These are phyloP conservation scores for Xylaria hypoxylon DNA, from an alignment of 2,329 filamentous ascomycete species.

Conservation along the genomic window DNA sequence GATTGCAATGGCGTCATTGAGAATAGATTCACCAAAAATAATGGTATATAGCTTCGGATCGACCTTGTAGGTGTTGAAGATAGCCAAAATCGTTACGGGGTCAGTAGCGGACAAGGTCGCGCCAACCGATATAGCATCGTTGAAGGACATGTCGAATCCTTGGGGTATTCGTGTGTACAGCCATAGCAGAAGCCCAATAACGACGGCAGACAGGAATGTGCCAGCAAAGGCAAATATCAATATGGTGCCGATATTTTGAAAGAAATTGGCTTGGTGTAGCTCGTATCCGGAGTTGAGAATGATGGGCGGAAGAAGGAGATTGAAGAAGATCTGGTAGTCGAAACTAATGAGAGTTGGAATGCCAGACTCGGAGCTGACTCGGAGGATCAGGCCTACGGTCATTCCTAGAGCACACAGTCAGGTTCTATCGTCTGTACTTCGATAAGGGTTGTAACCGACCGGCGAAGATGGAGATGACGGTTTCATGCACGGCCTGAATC, in stretches of 20 bases:
- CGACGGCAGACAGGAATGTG: conserved; percentile 96
- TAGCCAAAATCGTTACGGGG: conserved; percentile 96
- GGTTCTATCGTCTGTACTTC: conserved; percentile 30
- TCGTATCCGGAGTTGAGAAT: conserved; percentile 98
- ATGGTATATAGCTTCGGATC: conserved; percentile 98
- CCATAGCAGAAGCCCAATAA: conserved; percentile 88
- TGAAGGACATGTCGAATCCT: conserved; percentile 86
- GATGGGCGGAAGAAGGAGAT: conserved; percentile 96
- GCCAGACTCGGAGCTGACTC: conserved; percentile 82
- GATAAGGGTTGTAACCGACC: conserved; percentile 61
- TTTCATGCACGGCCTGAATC: conserved; percentile 97
- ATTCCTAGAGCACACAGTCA: conserved; percentile 71
- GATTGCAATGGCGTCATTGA: conserved; percentile 98
- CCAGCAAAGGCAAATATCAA: conserved; percentile 97
- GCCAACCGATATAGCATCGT: conserved; percentile 96
- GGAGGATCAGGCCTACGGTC: conserved; percentile 90
- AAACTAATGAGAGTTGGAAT: conserved; percentile 94
- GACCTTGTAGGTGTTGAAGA: conserved; percentile 99
- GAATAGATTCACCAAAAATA: conserved; percentile 97
- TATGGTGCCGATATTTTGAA: conserved; percentile 96
- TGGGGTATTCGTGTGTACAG: conserved; percentile 89
- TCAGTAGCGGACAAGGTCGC: conserved; percentile 97
- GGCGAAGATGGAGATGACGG: conserved; percentile 97
- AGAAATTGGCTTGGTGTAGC: conserved; percentile 98
- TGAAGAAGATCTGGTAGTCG: conserved; percentile 99